Conservation (phyloP, 768 basidiomycete species). For the Leucocoprinus birnbaumii region DNA sequence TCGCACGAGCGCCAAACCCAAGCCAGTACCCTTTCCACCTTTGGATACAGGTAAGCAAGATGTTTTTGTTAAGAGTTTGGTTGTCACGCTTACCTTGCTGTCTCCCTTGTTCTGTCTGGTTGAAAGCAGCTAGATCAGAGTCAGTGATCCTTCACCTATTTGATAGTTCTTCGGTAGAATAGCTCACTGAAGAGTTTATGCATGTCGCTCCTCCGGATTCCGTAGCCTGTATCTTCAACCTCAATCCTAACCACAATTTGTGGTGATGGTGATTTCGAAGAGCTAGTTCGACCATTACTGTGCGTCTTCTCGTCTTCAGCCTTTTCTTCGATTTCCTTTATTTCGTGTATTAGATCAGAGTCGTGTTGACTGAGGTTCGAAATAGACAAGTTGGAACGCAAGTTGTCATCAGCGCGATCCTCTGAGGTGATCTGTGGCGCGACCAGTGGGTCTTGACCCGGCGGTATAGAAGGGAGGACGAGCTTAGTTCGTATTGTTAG, state of each 20-base stretch:
- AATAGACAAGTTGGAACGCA: slow-evolving; percentile 2
- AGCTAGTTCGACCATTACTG: not conserved
- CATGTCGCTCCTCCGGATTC: slow-evolving; percentile 57
- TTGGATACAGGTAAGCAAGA: not conserved
- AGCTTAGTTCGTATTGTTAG: slow-evolving; percentile 68
- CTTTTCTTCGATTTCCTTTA: slow-evolving; percentile 10
- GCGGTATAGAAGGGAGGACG: slow-evolving; percentile 30
- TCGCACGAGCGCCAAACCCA: slow-evolving; percentile 74
- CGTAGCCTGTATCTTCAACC: slow-evolving; percentile 69
- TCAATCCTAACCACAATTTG: slow-evolving; percentile 83
- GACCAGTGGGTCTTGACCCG: slow-evolving; percentile 18
- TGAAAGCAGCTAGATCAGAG: slow-evolving; percentile 55
- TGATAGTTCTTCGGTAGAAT: not conserved
- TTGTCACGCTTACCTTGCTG: slow-evolving; percentile 46
- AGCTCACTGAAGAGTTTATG: slow-evolving; percentile 68
- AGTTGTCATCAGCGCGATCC: not conserved
- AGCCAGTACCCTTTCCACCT: slow-evolving; percentile 68
- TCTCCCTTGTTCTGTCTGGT: slow-evolving; percentile 75
- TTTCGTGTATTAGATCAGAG: not conserved
- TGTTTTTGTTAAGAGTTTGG: not conserved
- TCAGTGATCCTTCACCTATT: too few relatives aligned
- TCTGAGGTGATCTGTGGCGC: not conserved
- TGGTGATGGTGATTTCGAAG: slow-evolving; percentile 31
- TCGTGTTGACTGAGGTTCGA: slow-evolving; percentile 10
- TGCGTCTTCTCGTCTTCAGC: slow-evolving; percentile 23